These are phyloP conservation scores for Olyra latifolia DNA, from an alignment of 176 grass and related monocot species.

Conservation along the genomic window DNA sequence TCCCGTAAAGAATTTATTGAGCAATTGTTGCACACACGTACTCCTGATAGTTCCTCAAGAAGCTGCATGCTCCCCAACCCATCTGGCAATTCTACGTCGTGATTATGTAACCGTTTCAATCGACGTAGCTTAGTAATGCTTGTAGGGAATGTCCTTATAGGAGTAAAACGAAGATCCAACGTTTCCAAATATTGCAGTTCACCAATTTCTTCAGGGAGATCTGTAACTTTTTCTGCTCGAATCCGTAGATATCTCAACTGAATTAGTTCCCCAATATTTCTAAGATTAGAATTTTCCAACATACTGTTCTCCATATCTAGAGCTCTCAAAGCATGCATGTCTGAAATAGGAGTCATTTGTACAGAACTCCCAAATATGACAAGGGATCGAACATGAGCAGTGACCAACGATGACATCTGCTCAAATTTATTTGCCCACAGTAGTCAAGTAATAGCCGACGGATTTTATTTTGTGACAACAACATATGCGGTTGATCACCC, in stretches of 20 bases:
- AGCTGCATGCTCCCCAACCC: neutral
- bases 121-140: neutral
- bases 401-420: neutral
- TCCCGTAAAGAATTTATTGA: neutral
- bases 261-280: neutral
- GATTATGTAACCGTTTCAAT: neutral
- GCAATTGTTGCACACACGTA: neutral
- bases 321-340: constrained; percentile 3
- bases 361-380: constrained; percentile 4
- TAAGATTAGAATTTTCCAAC: constrained; percentile 11
- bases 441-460: constrained; percentile 22
- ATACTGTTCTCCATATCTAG: constrained; percentile 7
- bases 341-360: constrained; percentile 6
- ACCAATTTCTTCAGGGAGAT: constrained; percentile 28
- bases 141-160: constrained; percentile 4
- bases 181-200: constrained; percentile 24
- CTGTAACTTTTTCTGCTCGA: neutral
- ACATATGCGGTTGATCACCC: neutral
- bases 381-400: constrained; percentile 29
- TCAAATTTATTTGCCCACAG: neutral
- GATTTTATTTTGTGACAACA: neutral
- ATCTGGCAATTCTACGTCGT: neutral
- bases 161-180: constrained; percentile 7
- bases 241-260: constrained; percentile 18
- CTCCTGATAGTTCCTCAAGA: constrained; percentile 2